A percentile compares a stretch with the other conserved stretches of the same genome.
Conservation (phyloP, 768 basidiomycete genomes). For the Candolleomyces aberdarensis region DNA sequence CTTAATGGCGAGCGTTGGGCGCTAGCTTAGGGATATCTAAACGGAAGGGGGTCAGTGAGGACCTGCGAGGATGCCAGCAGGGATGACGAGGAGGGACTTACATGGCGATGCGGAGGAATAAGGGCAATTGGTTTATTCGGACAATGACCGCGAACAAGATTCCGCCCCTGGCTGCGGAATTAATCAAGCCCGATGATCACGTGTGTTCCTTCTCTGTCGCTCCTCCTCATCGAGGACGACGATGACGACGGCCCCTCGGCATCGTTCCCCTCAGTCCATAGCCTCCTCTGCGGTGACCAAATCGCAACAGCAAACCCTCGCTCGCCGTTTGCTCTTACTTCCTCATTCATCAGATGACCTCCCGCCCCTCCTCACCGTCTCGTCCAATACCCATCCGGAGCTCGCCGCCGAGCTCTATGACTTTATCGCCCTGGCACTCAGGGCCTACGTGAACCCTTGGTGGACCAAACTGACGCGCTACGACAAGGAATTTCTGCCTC, state of each 20-base stretch:
- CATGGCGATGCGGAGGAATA: background rate
- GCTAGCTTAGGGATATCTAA: no score
- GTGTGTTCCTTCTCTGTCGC: background rate
- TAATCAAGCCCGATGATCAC: background rate
- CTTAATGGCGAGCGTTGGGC: no score
- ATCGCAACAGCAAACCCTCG: conserved; percentile 35
- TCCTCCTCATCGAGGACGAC: conserved; percentile 6
- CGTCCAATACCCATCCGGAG: conserved; percentile 43
- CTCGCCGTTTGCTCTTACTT: conserved; percentile 66
- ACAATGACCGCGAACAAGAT: no score
- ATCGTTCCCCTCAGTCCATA: conserved; percentile 19
- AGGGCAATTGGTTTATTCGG: background rate
- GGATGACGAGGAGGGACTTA: background rate
- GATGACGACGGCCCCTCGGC: conserved; percentile 29
- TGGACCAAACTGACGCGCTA: conserved; percentile 82
- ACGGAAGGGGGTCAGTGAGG: background rate
- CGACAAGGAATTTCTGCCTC: conserved; percentile 79
- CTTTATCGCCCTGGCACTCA: conserved; percentile 72
- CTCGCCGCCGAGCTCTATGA: conserved; percentile 74
- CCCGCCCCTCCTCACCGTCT: conserved; percentile 47
- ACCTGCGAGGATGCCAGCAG: background rate
- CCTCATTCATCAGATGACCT: conserved; percentile 36
- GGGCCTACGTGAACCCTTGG: conserved; percentile 81
- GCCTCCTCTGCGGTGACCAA: conserved; percentile 16
- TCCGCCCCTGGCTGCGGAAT: no score